Base-by-base conservation (phyloP, 352 stramenopile genomes). In the Thalassiosira allenii region DNA sequence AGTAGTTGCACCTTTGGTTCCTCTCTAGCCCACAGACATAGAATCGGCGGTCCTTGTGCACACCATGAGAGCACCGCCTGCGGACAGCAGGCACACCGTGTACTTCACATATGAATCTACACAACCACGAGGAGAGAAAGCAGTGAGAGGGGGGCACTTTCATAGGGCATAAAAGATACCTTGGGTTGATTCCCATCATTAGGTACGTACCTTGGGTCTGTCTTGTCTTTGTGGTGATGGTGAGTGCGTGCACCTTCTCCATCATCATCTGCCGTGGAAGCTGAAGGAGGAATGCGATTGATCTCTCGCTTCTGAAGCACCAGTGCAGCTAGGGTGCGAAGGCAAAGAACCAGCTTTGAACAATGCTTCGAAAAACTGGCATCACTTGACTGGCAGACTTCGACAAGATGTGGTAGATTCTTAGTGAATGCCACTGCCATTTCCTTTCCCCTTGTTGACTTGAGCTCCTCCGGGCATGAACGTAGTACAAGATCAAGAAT, bases 11-110 rank as follows among this genome's bases (percentile, higher is more conserved):
- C 49, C 90, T 59, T 54, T 90, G 54, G 20, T 84, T 86, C 47
- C 86, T 66, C 40, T 92, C 81, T 51, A 92, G 84, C 0, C 90
- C 90, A 67, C 90, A 94, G 22, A 94, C 90, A 83, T 95, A 94
- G 72, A 95, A 95, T 34, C 90, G 69, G 34, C 85, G 75, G 59
- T 93, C 81, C 49, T 92, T 93, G 75, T 93, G 79, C 30, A 80
- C 74, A n/a, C 90, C 90, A 70, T 86, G 75, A 23, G 75, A 86
- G 53, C 82, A 92, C 29, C 88, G 77, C 43, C 90, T 73, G 32
- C 90, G 58, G 2, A 93, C 90, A 64, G 90, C 90, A 62, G 86
- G 84, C 57, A 93, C 79, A 51, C 81, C 72, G 70, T 93, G 87
- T 12, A 80, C 62, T 29, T 92, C 68, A 72, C 90, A 94, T 63